These are phyloP conservation scores for fission yeast (Schizosaccharomyces pombe) DNA, from an alignment of 805 yeast genomes.

Conservation along the genomic window DNA sequence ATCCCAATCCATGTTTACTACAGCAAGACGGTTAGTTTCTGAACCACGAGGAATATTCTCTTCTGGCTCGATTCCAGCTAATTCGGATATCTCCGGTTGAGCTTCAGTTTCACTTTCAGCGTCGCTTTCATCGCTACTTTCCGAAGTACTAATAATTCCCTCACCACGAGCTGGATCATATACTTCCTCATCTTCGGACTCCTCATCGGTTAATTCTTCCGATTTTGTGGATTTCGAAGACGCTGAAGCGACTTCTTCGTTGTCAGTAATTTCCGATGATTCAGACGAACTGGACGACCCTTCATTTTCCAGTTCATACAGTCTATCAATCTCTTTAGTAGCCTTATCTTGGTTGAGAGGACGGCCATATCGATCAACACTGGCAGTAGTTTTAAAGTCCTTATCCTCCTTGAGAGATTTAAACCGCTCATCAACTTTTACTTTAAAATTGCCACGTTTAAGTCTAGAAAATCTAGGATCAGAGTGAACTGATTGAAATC, in stretches of 20 bases:
- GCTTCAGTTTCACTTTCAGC: constrained; percentile 9
- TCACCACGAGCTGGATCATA: constrained; percentile 19
- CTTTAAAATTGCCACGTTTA: constrained; percentile 38
- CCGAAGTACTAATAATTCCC: constrained; percentile 13
- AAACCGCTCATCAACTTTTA: constrained; percentile 70
- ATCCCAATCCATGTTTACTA: constrained; percentile 94
- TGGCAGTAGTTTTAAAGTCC: constrained; percentile 32
- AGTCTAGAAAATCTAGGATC: constrained; percentile 80
- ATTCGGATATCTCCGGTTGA: constrained; percentile 10
- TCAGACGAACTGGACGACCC: constrained; percentile 11
- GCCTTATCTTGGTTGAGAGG: constrained; percentile 25
- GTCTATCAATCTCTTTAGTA: constrained; percentile 36
- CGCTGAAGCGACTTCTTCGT: not conserved
- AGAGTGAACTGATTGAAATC: constrained; percentile 54
- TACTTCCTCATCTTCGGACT: constrained; percentile 7
- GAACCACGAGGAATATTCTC: constrained; percentile 65
- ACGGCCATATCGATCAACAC: constrained; percentile 75
- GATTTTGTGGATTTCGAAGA: not conserved
- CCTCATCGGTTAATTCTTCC: constrained; percentile 2
- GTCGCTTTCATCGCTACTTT: constrained; percentile 14
- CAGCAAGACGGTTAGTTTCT: constrained; percentile 62
- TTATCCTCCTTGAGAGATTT: constrained; percentile 39
- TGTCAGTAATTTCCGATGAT: not conserved
- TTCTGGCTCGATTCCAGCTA: constrained; percentile 23
- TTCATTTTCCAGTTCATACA: constrained; percentile 30